Evolutionary conservation across 1,284 basidiomycete species (phyloP).

Genomic region (Microbotryum intermedium): DNA sequence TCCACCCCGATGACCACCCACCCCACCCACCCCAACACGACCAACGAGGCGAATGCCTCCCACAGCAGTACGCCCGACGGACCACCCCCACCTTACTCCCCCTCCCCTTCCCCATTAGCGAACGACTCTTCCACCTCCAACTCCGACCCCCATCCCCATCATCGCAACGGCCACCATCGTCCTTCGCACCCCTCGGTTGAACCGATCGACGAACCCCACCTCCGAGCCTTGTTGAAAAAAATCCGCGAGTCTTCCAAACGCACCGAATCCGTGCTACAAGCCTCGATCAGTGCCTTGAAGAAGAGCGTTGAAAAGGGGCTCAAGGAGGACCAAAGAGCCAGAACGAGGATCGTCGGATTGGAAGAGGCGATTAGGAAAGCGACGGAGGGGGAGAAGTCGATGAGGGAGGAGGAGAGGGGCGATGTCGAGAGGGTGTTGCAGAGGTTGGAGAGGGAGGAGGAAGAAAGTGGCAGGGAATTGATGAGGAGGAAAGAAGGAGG

Average conservation of each 20-base stretch:
- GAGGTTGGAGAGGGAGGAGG: conserved; percentile 8
- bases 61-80: conserved; percentile 9
- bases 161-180: not conserved
- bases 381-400: conserved; percentile 3
- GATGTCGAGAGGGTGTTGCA: conserved; percentile 1
- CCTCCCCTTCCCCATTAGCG: conserved; percentile 1
- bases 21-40: not conserved
- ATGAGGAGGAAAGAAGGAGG: not conserved
- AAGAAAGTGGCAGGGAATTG: not conserved
- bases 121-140: not conserved
- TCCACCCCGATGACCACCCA: not conserved
- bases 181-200: not conserved
- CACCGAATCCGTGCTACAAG: conserved; percentile 17
- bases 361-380: conserved; percentile 27
- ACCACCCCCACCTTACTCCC: conserved; percentile 28
- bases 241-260: conserved; percentile 17
- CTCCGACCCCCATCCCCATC: not conserved
- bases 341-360: conserved; percentile 21
- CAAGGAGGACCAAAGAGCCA: conserved; percentile 30
- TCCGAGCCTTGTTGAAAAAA: conserved; percentile 18
- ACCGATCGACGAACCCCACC: conserved; percentile 11
- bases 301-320: conserved; percentile 25
- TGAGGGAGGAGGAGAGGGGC: conserved; percentile 9
- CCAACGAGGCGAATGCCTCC: not conserved
- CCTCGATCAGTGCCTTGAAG: conserved; percentile 12